Evolutionary conservation across 2,329 filamentous ascomycete species (phyloP).

Genomic region (Pestalotiopsis sp.): DNA sequence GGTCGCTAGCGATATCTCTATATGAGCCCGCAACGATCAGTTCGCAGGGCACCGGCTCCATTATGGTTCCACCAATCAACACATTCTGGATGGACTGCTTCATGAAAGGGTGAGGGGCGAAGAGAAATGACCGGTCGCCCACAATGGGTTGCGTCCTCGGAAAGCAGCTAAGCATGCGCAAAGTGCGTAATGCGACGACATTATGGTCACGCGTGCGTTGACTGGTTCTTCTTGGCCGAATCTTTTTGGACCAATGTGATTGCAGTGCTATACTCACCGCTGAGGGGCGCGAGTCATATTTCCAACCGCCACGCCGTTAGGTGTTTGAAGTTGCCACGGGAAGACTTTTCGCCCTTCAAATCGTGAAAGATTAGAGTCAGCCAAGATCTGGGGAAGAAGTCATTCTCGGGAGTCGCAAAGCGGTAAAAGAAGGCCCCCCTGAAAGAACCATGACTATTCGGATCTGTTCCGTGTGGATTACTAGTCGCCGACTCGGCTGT

Average conservation of each 20-base stretch:
- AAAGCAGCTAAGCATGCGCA: background rate
- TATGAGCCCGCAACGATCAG: background rate
- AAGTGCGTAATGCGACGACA: background rate
- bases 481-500: background rate
- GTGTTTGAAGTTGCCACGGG: background rate
- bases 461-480: background rate
- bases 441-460: background rate
- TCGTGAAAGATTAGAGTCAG: background rate
- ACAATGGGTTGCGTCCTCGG: background rate
- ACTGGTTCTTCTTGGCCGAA: background rate
- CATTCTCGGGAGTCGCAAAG: background rate
- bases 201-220: background rate
- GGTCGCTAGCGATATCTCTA: too few species aligned
- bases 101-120: background rate
- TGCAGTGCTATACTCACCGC: background rate
- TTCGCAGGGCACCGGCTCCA: background rate
- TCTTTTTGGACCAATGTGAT: background rate
- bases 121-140: background rate
- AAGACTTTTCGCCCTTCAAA: background rate
- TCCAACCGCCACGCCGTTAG: background rate
- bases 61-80: background rate
- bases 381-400: background rate
- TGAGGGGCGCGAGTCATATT: background rate
- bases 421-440: background rate
- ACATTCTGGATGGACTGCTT: background rate